Percentiles rank a stretch among this genome's conserved stretches.
Evolutionary conservation across 352 stramenopile genomes (phyloP).

Genomic region (Phytophthora agathidicida): DNA sequence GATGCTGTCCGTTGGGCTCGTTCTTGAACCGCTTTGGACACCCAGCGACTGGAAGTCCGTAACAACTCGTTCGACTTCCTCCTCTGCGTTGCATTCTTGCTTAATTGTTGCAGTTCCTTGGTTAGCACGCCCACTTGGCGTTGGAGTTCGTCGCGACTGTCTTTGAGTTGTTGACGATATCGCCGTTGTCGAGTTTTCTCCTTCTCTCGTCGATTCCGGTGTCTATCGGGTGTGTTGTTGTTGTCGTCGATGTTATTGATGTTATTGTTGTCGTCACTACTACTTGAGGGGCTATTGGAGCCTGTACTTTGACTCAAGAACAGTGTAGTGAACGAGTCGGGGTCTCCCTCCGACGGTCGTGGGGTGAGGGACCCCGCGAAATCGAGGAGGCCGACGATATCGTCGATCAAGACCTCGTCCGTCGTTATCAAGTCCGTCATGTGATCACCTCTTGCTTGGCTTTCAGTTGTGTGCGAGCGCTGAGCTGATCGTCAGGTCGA

Average conservation of each 20-base stretch:
- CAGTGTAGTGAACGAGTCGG: neutral
- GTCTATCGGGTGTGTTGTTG: neutral
- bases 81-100: neutral
- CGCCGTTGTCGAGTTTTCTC: slow-evolving; percentile 21
- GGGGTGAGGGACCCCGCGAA: slow-evolving; percentile 4
- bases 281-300: neutral
- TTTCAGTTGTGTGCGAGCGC: neutral
- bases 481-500: slow-evolving; percentile 3
- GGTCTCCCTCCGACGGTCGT: neutral
- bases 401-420: slow-evolving; percentile 9
- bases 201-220: slow-evolving; percentile 2
- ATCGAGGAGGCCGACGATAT: slow-evolving; percentile 11
- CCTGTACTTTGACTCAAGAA: neutral
- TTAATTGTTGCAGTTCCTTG: neutral
- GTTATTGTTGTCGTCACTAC: neutral
- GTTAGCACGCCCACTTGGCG: slow-evolving; percentile 16
- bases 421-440: slow-evolving; percentile 12
- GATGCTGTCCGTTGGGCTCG: neutral
- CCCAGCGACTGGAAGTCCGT: slow-evolving; percentile 1
- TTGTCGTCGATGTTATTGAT: neutral
- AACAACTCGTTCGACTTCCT: neutral
- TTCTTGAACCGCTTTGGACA: neutral
- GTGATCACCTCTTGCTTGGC: neutral
- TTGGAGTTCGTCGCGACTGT: slow-evolving; percentile 11
- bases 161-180: slow-evolving; percentile 24